Evolutionary conservation across 108 stramenopile genomes (phyloP).

Genomic region (Craspedostauros australis): DNA sequence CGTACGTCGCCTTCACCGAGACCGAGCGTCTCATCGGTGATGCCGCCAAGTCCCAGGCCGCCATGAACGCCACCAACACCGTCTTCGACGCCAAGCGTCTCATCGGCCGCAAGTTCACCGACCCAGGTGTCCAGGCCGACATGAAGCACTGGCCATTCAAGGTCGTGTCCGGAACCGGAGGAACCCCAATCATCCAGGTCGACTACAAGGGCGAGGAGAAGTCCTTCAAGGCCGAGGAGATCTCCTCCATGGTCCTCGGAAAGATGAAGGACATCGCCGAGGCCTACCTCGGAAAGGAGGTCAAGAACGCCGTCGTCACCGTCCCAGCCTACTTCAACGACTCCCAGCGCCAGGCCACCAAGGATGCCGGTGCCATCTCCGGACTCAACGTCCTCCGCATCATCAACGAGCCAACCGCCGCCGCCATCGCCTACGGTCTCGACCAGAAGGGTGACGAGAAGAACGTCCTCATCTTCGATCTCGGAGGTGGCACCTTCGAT

Average conservation of each 20-base stretch:
- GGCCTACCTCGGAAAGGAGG: slow-evolving; percentile 98
- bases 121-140: slow-evolving; percentile 91
- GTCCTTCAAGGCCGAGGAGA: slow-evolving; percentile 98
- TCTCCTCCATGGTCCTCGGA: slow-evolving; percentile 97
- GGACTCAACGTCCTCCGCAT: slow-evolving; percentile 99
- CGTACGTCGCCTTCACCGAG: slow-evolving; percentile 98
- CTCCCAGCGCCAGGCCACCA: slow-evolving; percentile 98
- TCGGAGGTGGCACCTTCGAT: slow-evolving; percentile 98
- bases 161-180: slow-evolving; percentile 85
- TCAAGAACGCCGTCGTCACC: slow-evolving; percentile 98
- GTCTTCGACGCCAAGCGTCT: slow-evolving; percentile 99
- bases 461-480: slow-evolving; percentile 98
- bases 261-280: slow-evolving; percentile 99
- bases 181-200: slow-evolving; percentile 95
- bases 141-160: slow-evolving; percentile 99
- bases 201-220: slow-evolving; percentile 97
- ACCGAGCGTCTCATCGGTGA: slow-evolving; percentile 98
- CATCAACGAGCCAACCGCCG: slow-evolving; percentile 99
- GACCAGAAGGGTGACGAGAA: slow-evolving; percentile 96
- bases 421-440: slow-evolving; percentile 96
- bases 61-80: slow-evolving; percentile 98
- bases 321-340: slow-evolving; percentile 99
- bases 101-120: slow-evolving; percentile 94
- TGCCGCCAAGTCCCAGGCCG: slow-evolving; percentile 92
- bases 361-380: slow-evolving; percentile 98